These are phyloP conservation scores for Collybia mongolica DNA, from an alignment of 768 basidiomycete species.

Conservation along the genomic window DNA sequence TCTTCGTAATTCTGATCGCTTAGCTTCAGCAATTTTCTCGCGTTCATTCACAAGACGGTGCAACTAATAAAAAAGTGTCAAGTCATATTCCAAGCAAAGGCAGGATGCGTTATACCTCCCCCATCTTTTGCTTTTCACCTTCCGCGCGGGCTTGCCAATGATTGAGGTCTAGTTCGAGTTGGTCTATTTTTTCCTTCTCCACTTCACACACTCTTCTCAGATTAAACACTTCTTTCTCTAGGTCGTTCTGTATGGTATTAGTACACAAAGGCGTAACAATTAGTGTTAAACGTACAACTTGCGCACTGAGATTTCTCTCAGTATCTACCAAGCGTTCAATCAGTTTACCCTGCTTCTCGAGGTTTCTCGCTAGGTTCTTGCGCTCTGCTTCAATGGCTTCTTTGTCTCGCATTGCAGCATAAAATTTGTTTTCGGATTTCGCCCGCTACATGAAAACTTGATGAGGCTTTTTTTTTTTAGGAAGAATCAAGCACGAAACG, in stretches of 20 bases:
- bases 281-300: constrained; percentile 49
- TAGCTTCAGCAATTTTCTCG: constrained; percentile 26
- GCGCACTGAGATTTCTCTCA: constrained; percentile 56
- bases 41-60: constrained; percentile 28
- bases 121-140: constrained; percentile 33
- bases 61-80: constrained; percentile 20
- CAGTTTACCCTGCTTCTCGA: constrained; percentile 48
- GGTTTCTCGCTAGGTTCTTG: constrained; percentile 54
- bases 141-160: constrained; percentile 34
- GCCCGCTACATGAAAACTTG: constrained; percentile 63
- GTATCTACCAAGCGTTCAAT: constrained; percentile 66
- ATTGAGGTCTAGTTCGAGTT: constrained; percentile 27
- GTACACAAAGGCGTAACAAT: neutral
- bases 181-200: constrained; percentile 21
- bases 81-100: neutral
- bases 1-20: constrained; percentile 35
- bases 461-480: neutral
- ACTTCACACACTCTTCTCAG: constrained; percentile 27
- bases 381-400: constrained; percentile 79
- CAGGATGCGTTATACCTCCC: constrained; percentile 35
- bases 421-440: constrained; percentile 95
- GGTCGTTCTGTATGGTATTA: constrained; percentile 25
- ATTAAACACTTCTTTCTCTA: constrained; percentile 44
- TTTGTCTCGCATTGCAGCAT: constrained; percentile 84
- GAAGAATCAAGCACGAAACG: constrained; percentile 33